Percentiles rank a stretch among this genome's conserved stretches.
phyloP scores from a whole-genome alignment of 139 green algal genomes.

The Zygnema circumcarinatum region DNA sequence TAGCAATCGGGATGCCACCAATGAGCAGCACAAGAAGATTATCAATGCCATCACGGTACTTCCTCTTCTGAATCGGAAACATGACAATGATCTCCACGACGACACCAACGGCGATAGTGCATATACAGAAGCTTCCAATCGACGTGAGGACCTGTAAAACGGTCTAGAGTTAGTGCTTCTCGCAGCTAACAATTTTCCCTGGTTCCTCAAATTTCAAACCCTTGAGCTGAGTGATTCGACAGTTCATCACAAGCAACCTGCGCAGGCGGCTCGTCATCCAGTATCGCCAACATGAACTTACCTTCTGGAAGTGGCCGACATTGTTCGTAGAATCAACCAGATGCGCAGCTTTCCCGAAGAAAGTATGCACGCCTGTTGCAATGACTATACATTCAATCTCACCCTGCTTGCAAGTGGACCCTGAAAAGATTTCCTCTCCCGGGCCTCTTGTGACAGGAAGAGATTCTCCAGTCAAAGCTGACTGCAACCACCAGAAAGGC shows the following conservation, averaged over 20 bases:
- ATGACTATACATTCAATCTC: constrained; percentile 82
- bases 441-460: constrained; percentile 64
- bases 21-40: constrained; percentile 92
- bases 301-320: constrained; percentile 80
- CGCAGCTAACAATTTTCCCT: too few species aligned
- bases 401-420: constrained; percentile 87
- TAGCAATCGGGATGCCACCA: constrained; percentile 91
- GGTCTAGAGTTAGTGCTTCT: too few species aligned
- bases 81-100: constrained; percentile 53
- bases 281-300: constrained; percentile 11
- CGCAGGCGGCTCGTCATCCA: too few species aligned
- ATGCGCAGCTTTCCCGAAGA: constrained; percentile 85
- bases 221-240: too few species aligned
- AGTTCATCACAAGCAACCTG: too few species aligned
- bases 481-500: constrained; percentile 52
- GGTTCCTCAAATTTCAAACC: too few species aligned
- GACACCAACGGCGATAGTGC: constrained; percentile 74
- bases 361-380: constrained; percentile 80
- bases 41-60: constrained; percentile 50
- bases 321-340: constrained; percentile 79
- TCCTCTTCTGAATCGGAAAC: constrained; percentile 15
- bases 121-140: constrained; percentile 82
- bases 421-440: constrained; percentile 79
- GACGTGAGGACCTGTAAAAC: constrained; percentile 79
- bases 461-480: constrained; percentile 86